Conservation (phyloP, 2,329 filamentous ascomycete species). For the Aspergillus japonicus region DNA sequence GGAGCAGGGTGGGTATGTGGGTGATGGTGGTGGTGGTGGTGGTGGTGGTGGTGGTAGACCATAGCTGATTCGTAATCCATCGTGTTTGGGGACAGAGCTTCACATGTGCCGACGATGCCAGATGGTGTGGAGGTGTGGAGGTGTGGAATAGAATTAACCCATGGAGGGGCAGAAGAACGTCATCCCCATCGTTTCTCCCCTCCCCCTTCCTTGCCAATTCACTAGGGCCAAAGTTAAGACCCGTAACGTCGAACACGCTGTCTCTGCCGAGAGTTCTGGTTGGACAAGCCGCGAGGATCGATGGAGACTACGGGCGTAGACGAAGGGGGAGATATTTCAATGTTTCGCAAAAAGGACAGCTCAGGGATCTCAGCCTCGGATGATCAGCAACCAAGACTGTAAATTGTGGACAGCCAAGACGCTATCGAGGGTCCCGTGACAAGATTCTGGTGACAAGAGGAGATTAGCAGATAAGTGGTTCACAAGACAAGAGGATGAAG, state of each 20-base stretch:
- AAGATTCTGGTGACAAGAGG: neutral
- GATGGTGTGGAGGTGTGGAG: too few relatives aligned
- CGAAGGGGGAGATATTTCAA: neutral
- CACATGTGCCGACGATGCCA: constrained; percentile 1
- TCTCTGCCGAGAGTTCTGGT: constrained; percentile 6
- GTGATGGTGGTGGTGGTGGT: neutral
- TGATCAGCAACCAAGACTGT: constrained; percentile 31
- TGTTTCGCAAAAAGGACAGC: constrained; percentile 19
- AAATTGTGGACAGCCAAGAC: constrained; percentile 11
- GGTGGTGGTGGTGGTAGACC: neutral
- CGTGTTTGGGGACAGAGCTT: constrained; percentile 20
- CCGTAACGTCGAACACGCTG: neutral
- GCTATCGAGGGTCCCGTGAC: constrained; percentile 16
- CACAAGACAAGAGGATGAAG: too few relatives aligned
- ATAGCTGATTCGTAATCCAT: constrained; percentile 13
- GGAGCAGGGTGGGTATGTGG: constrained; percentile 1
- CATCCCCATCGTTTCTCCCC: constrained; percentile 23
- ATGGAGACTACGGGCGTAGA: neutral
- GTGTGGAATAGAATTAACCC: constrained; percentile 4
- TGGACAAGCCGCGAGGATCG: constrained; percentile 9
- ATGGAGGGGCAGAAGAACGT: constrained; percentile 27
- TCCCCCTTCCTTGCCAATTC: constrained; percentile 26
- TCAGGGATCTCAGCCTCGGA: constrained; percentile 32
- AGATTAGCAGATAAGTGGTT: neutral
- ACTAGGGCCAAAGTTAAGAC: constrained; percentile 17